Percentiles rank a stretch among this genome's conserved stretches.
phyloP scores from a whole-genome alignment of 441 rosid species.

The Pelargonium myrrhifolium region DNA sequence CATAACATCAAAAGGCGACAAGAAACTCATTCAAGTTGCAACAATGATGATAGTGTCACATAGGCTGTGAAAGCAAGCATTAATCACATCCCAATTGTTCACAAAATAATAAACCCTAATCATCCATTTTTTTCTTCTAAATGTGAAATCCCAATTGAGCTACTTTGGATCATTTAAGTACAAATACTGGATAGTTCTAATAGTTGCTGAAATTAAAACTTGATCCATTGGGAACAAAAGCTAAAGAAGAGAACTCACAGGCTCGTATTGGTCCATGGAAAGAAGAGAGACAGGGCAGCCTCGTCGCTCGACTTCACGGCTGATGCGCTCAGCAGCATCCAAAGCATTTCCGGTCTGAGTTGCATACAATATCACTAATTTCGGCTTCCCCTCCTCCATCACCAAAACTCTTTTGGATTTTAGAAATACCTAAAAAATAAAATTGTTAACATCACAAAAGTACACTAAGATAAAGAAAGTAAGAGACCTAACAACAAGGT shows the following conservation, averaged over 20 bases:
- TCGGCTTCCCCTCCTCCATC: slow-evolving; percentile 19
- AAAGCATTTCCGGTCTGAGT: slow-evolving; percentile 79
- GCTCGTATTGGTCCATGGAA: slow-evolving; percentile 55
- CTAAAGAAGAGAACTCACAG: slow-evolving; percentile 29
- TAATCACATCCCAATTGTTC: neutral
- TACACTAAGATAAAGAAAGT: too few relatives aligned
- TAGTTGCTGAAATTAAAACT: too few relatives aligned
- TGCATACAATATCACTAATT: slow-evolving; percentile 55
- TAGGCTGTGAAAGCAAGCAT: neutral
- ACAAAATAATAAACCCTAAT: neutral
- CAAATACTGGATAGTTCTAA: neutral
- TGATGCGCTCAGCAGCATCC: slow-evolving; percentile 74
- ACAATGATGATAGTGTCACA: neutral
- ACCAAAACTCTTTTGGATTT: neutral
- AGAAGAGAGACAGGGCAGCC: slow-evolving; percentile 45
- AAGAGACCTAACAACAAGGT: too few relatives aligned
- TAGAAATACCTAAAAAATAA: too few relatives aligned
- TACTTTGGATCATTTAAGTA: neutral
- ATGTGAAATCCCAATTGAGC: neutral
- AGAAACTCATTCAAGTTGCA: neutral
- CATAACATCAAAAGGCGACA: neutral
- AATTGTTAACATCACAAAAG: too few relatives aligned
- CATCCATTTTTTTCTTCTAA: neutral
- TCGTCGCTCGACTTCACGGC: slow-evolving; percentile 68
- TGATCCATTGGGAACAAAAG: neutral